phyloP scores from a whole-genome alignment of 352 stramenopile species.

The Plasmopara halstedii region DNA sequence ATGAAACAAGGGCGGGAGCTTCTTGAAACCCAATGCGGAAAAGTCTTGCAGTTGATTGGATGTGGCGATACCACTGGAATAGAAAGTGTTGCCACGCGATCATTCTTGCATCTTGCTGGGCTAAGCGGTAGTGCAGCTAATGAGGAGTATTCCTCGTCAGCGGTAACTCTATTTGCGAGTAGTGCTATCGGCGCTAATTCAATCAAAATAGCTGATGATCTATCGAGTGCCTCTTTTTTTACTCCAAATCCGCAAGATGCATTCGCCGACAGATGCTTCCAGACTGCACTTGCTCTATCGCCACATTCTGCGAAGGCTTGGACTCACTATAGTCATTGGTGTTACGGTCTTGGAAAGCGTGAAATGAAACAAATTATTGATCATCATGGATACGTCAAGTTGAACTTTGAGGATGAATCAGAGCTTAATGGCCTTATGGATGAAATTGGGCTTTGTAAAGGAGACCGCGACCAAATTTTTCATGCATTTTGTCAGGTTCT shows the following conservation, averaged over 20 bases:
- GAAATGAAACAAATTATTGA: slow-evolving; percentile 32
- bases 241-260: slow-evolving; percentile 4
- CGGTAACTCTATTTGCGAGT: slow-evolving; percentile 7
- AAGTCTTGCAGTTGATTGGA: slow-evolving; percentile 5
- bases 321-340: slow-evolving; percentile 67
- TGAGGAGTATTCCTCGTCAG: slow-evolving; percentile 7
- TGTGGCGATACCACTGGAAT: neutral
- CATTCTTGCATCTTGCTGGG: slow-evolving; percentile 27
- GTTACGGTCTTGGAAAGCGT: slow-evolving; percentile 41
- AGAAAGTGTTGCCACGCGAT: slow-evolving; percentile 7
- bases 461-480: slow-evolving; percentile 28
- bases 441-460: slow-evolving; percentile 23
- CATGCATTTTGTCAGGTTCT: slow-evolving; percentile 42
- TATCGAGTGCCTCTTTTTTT: neutral
- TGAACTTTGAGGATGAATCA: slow-evolving; percentile 36
- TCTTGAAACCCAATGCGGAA: slow-evolving; percentile 24
- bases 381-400: slow-evolving; percentile 45
- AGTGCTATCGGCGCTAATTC: neutral
- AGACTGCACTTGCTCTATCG: slow-evolving; percentile 27
- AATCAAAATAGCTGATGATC: neutral
- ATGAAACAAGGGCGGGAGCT: slow-evolving; percentile 22
- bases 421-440: slow-evolving; percentile 34
- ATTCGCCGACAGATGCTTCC: slow-evolving; percentile 21
- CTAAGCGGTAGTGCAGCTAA: slow-evolving; percentile 12
- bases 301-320: slow-evolving; percentile 39